Conservation (phyloP, 257 asterid species). For the Capsicum pubescens region DNA sequence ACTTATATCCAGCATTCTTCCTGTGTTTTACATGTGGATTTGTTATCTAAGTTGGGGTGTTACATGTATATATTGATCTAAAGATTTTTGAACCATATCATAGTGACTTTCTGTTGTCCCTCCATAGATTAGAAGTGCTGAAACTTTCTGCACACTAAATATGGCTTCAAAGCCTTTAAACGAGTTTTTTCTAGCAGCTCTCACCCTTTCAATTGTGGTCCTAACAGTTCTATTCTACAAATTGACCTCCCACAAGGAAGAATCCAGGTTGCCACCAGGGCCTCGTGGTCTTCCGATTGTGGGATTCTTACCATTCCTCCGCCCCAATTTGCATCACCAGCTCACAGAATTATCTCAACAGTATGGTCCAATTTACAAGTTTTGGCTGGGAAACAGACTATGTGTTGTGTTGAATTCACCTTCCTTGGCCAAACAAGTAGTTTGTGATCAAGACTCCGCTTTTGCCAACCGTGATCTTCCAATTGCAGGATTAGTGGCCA, state of each 20-base stretch:
- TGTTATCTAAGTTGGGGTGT: background rate
- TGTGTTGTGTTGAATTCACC: constrained; percentile 46
- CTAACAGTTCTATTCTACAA: constrained; percentile 25
- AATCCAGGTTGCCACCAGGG: constrained; percentile 45
- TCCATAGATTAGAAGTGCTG: background rate
- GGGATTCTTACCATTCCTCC: constrained; percentile 55
- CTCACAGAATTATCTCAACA: constrained; percentile 38
- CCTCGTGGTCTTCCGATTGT: constrained; percentile 53
- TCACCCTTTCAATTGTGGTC: background rate
- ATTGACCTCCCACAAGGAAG: background rate
- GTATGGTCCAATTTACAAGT: constrained; percentile 44
- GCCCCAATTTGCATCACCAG: constrained; percentile 40
- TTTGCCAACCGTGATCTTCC: constrained; percentile 46
- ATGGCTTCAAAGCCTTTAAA: background rate
- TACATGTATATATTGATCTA: background rate
- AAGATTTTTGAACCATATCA: background rate
- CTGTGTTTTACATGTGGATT: too few species aligned
- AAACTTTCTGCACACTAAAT: background rate
- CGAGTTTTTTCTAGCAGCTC: background rate
- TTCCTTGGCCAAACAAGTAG: constrained; percentile 37
- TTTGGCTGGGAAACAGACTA: constrained; percentile 44
- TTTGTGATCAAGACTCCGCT: constrained; percentile 46
- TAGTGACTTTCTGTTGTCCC: background rate
- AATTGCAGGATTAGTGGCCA: constrained; percentile 15
- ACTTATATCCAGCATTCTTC: too few species aligned